Conservation (phyloP, 495 filamentous ascomycete genomes). For the Pyronema domesticum region DNA sequence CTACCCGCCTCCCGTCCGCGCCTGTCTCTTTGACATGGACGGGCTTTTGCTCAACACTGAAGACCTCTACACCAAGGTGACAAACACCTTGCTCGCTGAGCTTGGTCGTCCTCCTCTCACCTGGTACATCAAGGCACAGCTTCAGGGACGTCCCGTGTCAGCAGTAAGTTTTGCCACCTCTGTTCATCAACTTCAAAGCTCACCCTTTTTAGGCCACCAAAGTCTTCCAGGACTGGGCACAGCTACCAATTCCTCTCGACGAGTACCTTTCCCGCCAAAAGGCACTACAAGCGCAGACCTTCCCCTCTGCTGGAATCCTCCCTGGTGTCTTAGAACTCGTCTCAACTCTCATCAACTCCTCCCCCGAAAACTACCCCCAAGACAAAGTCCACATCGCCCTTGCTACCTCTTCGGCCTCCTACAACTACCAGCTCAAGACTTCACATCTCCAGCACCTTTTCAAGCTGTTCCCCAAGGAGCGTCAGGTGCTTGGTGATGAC, state of each 20-base stretch:
- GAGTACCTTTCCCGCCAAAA: slow-evolving; percentile 42
- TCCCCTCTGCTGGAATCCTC: slow-evolving; percentile 54
- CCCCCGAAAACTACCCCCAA: slow-evolving; percentile 8
- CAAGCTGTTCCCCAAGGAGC: slow-evolving; percentile 44
- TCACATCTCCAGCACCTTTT: slow-evolving; percentile 57
- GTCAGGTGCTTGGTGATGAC: slow-evolving; percentile 75
- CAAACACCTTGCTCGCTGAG: slow-evolving; percentile 61
- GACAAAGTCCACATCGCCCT: slow-evolving; percentile 61
- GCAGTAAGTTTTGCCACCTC: slow-evolving; percentile 30
- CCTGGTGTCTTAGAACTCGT: slow-evolving; percentile 63
- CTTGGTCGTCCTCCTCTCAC: slow-evolving; percentile 57
- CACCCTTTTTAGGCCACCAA: slow-evolving; percentile 31
- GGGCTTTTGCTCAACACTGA: slow-evolving; percentile 87
- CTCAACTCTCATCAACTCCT: slow-evolving; percentile 29
- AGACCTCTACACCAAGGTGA: slow-evolving; percentile 71
- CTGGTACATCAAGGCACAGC: slow-evolving; percentile 83
- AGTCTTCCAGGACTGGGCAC: slow-evolving; percentile 67
- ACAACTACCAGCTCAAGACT: slow-evolving; percentile 68
- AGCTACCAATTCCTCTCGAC: slow-evolving; percentile 55
- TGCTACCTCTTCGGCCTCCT: slow-evolving; percentile 55
- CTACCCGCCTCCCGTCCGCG: slow-evolving; percentile 49
- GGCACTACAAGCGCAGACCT: slow-evolving; percentile 48
- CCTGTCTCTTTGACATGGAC: slow-evolving; percentile 98
- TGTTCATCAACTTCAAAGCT: background rate
- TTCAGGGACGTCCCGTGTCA: slow-evolving; percentile 78